Conservation (phyloP, 2,329 filamentous ascomycete species). For the Penicillium verrucosum region DNA sequence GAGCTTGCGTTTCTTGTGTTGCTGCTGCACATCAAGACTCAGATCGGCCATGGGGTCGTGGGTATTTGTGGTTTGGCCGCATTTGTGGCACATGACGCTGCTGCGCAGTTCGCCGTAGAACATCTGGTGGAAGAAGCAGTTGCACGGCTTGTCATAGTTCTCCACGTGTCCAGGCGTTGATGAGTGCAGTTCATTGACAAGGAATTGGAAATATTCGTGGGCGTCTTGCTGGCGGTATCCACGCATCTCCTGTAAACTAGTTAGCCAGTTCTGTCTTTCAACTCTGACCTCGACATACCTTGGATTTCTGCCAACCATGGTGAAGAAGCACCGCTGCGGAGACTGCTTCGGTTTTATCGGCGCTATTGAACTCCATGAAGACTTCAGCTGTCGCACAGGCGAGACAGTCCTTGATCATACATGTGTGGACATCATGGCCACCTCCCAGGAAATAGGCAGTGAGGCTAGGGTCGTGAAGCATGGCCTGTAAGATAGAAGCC, state of each 20-base stretch:
- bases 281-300: constrained; percentile 10
- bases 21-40: constrained; percentile 78
- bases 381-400: constrained; percentile 61
- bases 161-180: constrained; percentile 69
- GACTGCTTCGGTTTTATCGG: constrained; percentile 73
- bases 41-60: constrained; percentile 89
- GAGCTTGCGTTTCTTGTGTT: constrained; percentile 53
- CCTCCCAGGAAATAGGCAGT: constrained; percentile 90
- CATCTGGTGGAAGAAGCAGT: constrained; percentile 89
- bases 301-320: constrained; percentile 55
- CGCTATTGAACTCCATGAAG: constrained; percentile 62
- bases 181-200: constrained; percentile 86
- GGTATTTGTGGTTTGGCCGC: constrained; percentile 75
- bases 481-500: constrained; percentile 89
- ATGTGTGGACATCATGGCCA: constrained; percentile 77
- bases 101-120: constrained; percentile 91
- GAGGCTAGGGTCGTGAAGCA: constrained; percentile 89
- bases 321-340: constrained; percentile 80
- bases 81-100: constrained; percentile 86
- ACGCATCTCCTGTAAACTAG: constrained; percentile 59
- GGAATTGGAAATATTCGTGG: constrained; percentile 94
- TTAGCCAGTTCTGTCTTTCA: constrained; percentile 1
- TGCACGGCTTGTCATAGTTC: constrained; percentile 57
- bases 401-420: constrained; percentile 53
- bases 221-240: constrained; percentile 96